A percentile compares a stretch with the other conserved stretches of the same genome.
Conservation (phyloP, 148 eudicot species). For the Limonium bicolor region DNA sequence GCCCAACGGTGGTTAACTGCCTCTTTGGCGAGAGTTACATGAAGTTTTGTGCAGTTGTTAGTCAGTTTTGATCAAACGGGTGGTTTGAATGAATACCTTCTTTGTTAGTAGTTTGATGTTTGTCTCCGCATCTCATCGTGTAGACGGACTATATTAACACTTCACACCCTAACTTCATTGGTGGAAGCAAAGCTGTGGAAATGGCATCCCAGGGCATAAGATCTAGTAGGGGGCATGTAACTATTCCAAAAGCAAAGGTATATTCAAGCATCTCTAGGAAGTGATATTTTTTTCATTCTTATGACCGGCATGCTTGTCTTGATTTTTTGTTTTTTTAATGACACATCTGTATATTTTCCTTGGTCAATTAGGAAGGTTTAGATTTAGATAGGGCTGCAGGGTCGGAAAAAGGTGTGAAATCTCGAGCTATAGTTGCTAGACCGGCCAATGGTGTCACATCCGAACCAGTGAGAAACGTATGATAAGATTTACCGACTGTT, state of each 20-base stretch:
- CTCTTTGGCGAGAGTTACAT: too few relatives aligned
- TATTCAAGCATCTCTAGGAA: too few relatives aligned
- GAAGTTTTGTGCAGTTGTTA: too few relatives aligned
- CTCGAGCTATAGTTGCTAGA: constrained; percentile 64
- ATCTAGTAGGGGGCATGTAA: constrained; percentile 17
- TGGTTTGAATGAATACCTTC: too few relatives aligned
- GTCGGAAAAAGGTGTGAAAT: constrained; percentile 62
- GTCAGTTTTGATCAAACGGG: too few relatives aligned
- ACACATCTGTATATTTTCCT: constrained; percentile 1
- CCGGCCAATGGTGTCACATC: constrained; percentile 55
- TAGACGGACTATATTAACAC: constrained; percentile 28
- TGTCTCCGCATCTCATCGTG: too few relatives aligned
- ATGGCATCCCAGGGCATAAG: constrained; percentile 23
- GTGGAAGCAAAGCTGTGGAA: constrained; percentile 26
- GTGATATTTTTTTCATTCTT: too few relatives aligned
- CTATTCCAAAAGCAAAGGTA: constrained; percentile 34
- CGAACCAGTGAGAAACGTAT: constrained; percentile 58
- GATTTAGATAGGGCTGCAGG: constrained; percentile 58
- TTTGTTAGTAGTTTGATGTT: neutral
- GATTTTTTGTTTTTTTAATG: neutral
- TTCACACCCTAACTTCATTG: constrained; percentile 27
- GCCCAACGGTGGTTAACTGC: too few relatives aligned
- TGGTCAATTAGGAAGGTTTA: constrained; percentile 35
- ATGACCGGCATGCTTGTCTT: too few relatives aligned
- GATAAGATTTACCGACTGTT: too few relatives aligned